phyloP scores from a whole-genome alignment of 306 rosid species.

The Cicer yamashitae region DNA sequence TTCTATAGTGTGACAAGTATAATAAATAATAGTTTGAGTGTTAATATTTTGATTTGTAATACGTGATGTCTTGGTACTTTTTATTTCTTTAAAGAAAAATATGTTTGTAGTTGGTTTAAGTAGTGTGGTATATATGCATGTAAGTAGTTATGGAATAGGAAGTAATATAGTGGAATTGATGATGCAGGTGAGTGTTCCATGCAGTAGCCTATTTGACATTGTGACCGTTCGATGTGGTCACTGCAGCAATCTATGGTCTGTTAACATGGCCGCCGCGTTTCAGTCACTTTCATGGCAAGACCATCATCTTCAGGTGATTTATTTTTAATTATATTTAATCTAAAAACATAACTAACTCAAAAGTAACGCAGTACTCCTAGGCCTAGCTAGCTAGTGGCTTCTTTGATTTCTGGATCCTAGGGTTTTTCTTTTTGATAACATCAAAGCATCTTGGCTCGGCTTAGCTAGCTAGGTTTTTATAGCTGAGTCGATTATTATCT shows the following conservation, averaged over 20 bases:
- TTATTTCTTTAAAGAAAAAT: too few relatives aligned
- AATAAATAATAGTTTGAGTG: too few relatives aligned
- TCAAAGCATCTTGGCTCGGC: constrained; percentile 45
- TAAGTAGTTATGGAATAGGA: neutral
- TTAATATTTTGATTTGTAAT: too few relatives aligned
- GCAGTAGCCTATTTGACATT: constrained; percentile 85
- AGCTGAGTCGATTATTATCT: constrained; percentile 44
- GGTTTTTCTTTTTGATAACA: constrained; percentile 55
- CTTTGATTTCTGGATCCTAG: constrained; percentile 49
- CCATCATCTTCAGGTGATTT: constrained; percentile 56
- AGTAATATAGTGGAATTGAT: constrained; percentile 8
- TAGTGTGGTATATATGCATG: neutral
- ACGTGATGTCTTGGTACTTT: too few relatives aligned
- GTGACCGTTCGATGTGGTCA: constrained; percentile 99
- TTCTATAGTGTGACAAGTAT: too few relatives aligned
- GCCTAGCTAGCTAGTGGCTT: neutral
- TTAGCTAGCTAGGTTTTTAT: constrained; percentile 37
- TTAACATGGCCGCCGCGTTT: constrained; percentile 98
- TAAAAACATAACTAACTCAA: neutral
- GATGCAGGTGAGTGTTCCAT: constrained; percentile 99
- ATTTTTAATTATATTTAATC: neutral
- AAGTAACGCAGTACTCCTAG: too few relatives aligned
- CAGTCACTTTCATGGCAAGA: constrained; percentile 94
- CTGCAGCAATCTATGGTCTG: constrained; percentile 99
- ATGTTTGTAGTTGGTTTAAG: too few relatives aligned